Percentiles rank a stretch among this genome's conserved stretches.
phyloP scores from a whole-genome alignment of 192 early-diverging fungal species.

The Entophlyctis luteolus region DNA sequence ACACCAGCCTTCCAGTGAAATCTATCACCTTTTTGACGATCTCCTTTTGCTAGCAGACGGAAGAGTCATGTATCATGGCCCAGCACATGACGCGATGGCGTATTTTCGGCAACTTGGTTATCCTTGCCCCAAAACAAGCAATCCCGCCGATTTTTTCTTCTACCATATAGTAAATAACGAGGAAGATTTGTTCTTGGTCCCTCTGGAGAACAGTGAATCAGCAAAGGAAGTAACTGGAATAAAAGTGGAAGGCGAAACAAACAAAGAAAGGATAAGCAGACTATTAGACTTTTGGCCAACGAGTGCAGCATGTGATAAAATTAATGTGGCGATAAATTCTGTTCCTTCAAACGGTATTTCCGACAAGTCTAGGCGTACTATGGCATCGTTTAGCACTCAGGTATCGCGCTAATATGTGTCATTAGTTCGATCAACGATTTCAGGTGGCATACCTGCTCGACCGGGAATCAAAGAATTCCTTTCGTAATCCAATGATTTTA shows the following conservation, averaged over 20 bases:
- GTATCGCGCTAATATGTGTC: background rate
- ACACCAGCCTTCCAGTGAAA: slow-evolving; percentile 56
- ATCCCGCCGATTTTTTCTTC: slow-evolving; percentile 59
- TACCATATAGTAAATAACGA: slow-evolving; percentile 51
- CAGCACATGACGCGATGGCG: slow-evolving; percentile 35
- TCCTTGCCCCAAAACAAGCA: slow-evolving; percentile 48
- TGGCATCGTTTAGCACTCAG: slow-evolving; percentile 7
- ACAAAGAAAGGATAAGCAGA: slow-evolving; percentile 19
- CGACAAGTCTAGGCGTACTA: slow-evolving; percentile 6
- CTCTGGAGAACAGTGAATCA: background rate
- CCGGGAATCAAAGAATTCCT: slow-evolving; percentile 40
- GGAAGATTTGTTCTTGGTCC: slow-evolving; percentile 15
- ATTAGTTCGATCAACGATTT: background rate
- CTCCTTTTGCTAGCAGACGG: slow-evolving; percentile 64
- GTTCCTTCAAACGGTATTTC: slow-evolving; percentile 33
- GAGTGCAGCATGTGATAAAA: slow-evolving; percentile 22
- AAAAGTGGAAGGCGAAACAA: slow-evolving; percentile 19
- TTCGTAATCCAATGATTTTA: slow-evolving; percentile 52
- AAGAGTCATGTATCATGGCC: slow-evolving; percentile 66
- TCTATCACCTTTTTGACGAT: slow-evolving; percentile 65
- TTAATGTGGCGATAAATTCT: slow-evolving; percentile 21
- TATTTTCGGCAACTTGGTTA: slow-evolving; percentile 46
- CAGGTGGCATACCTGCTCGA: slow-evolving; percentile 46
- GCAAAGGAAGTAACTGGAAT: background rate
- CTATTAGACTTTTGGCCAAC: slow-evolving; percentile 41